Evolutionary conservation across 495 filamentous ascomycete species (phyloP), one percentile per base, ranked within the genome.

Genomic region (Penicillium macrosclerotiorum): DNA sequence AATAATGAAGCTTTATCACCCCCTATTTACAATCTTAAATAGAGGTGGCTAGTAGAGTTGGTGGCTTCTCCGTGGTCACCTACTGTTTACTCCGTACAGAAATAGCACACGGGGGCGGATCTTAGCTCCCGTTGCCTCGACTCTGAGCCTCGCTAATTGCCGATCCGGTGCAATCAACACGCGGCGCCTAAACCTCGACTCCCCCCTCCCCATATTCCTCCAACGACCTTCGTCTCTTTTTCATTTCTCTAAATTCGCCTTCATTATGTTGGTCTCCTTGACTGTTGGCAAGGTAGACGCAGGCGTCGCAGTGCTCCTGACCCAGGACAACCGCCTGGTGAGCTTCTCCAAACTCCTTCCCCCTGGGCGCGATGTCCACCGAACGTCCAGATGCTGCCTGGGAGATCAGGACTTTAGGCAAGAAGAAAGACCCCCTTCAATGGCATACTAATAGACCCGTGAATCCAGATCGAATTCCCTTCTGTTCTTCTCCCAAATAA

Each of bases 261-360:
- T 47, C 56, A 80, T 52, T 16, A 98, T 97, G 94, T 75, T 98
- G 55, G 85, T 98, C 74, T 97, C 93, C 34, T 82, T 98, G 63
- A 98, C 93, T 32, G 94, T 98, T 63, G 93, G 93, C 73, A 98
- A 98, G 75, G 93, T 98, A 69, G 93, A 98, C 67, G 93, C 93
- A 55, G 93, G 93, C 67, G 90, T 98, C 57, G 94, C 93, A 36
- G 94, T 98, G 42, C 82, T 98, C 41, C 78, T 98, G 45, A 98
- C 93, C 27, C 86, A 95, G 57, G 93, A 98, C 72, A 97, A 97
- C 73, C 85, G 93, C 53, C 77, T 98, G 55, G 93, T 96, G 82
- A 66, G 82, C 67, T 53, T 12, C n/a, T n/a, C 47, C 56, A 39
- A 25, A n/a, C n/a, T n/a, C n/a, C n/a, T n/a, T n/a, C n/a, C 47